These are phyloP conservation scores for Pythium guiyangense DNA, from an alignment of 352 stramenopile genomes.

Conservation along the genomic window DNA sequence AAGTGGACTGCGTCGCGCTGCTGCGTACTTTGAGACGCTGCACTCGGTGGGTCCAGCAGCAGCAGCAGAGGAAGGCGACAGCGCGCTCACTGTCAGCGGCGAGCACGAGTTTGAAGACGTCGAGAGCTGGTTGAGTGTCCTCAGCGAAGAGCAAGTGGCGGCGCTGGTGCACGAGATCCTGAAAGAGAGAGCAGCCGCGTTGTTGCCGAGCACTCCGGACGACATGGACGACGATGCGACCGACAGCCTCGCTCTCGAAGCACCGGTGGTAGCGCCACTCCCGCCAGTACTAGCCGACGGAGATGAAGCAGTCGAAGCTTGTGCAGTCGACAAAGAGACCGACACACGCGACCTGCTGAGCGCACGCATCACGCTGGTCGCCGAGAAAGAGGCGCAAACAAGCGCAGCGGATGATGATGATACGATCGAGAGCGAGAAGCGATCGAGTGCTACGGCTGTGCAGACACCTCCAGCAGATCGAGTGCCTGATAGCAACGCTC, in stretches of 20 bases:
- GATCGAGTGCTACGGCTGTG: too few species aligned
- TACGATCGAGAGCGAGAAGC: too few species aligned
- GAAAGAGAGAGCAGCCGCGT: slow-evolving; percentile 16
- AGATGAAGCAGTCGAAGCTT: neutral
- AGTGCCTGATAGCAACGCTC: neutral
- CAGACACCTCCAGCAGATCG: neutral
- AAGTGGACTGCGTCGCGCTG: slow-evolving; percentile 31
- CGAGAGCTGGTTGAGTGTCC: slow-evolving; percentile 25
- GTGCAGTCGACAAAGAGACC: slow-evolving; percentile 18
- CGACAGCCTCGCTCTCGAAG: neutral
- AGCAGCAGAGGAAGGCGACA: neutral
- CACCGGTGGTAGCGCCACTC: neutral
- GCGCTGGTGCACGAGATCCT: slow-evolving; percentile 36
- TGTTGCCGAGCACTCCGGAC: neutral
- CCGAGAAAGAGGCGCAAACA: slow-evolving; percentile 27
- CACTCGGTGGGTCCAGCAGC: neutral
- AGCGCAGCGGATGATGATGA: slow-evolving; percentile 2
- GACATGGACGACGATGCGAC: neutral
- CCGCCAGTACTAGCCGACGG: neutral
- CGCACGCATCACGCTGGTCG: slow-evolving; percentile 1
- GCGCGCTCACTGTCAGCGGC: too few species aligned
- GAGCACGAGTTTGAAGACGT: slow-evolving; percentile 6
- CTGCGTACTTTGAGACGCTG: slow-evolving; percentile 27
- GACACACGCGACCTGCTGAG: slow-evolving; percentile 22
- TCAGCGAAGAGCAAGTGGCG: slow-evolving; percentile 46